phyloP scores from a whole-genome alignment of 768 basidiomycete genomes.

The Mycena leptocephala region DNA sequence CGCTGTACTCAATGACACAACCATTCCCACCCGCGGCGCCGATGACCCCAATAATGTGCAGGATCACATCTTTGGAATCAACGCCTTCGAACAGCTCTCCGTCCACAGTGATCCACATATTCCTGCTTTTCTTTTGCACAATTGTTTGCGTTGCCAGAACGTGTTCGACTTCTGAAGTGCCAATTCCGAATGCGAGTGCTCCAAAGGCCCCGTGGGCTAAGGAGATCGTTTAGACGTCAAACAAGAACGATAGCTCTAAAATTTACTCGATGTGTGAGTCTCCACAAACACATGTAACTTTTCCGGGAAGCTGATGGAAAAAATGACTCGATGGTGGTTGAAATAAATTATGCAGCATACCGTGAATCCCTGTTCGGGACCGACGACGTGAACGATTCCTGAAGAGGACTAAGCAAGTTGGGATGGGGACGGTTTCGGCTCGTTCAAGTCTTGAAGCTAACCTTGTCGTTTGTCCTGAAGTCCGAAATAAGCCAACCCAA shows the following conservation, averaged over 20 bases:
- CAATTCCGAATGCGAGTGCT: conserved; percentile 93
- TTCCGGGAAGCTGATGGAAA: conserved; percentile 75
- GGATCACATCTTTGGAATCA: conserved; percentile 90
- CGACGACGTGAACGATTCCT: conserved; percentile 92
- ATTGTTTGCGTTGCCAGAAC: conserved; percentile 94
- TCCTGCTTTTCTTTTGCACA: conserved; percentile 91
- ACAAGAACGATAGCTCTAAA: not conserved
- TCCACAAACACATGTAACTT: conserved; percentile 91
- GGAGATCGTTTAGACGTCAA: not conserved
- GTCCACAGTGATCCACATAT: conserved; percentile 92
- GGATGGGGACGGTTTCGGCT: not conserved
- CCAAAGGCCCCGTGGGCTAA: conserved; percentile 95
- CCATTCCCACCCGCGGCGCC: conserved; percentile 94
- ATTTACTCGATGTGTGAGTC: conserved; percentile 94
- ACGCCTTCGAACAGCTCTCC: conserved; percentile 87
- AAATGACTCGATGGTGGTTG: conserved; percentile 17
- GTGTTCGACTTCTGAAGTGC: conserved; percentile 95
- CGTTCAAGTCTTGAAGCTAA: too few species aligned
- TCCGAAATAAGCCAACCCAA: conserved; percentile 93
- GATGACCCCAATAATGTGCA: conserved; percentile 92
- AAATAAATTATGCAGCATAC: conserved; percentile 50
- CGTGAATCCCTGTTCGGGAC: conserved; percentile 95
- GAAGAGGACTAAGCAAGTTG: not conserved
- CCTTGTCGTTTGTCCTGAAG: conserved; percentile 92
- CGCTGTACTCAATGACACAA: conserved; percentile 91